These are phyloP conservation scores for Knufia petricola DNA, from an alignment of 2,329 filamentous ascomycete species.

Conservation along the genomic window DNA sequence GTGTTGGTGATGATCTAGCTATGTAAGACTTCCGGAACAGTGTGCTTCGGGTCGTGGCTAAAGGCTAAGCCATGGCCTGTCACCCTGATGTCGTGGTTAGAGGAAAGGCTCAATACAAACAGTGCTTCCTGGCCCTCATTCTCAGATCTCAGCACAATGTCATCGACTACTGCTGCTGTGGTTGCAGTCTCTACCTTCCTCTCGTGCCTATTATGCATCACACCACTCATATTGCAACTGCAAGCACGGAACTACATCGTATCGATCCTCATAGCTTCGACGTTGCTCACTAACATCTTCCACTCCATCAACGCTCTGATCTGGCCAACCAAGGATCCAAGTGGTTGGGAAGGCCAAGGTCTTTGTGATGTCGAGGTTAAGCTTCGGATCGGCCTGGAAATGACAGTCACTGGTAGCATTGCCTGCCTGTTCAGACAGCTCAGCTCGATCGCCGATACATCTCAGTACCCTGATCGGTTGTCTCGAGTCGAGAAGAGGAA, in stretches of 20 bases:
- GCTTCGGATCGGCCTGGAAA: constrained; percentile 43
- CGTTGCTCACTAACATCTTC: constrained; percentile 47
- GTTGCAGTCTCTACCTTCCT: constrained; percentile 12
- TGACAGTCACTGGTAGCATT: constrained; percentile 45
- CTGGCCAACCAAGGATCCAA: constrained; percentile 51
- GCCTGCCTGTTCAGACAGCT: constrained; percentile 52
- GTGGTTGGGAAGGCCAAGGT: constrained; percentile 45
- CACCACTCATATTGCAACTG: constrained; percentile 52
- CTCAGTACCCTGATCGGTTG: constrained; percentile 42
- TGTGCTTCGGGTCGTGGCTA: too few relatives aligned
- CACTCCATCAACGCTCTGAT: constrained; percentile 54
- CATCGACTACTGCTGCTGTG: constrained; percentile 6
- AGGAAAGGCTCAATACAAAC: too few relatives aligned
- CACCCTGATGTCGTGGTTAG: too few relatives aligned
- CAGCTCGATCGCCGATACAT: constrained; percentile 51
- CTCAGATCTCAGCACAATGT: neutral
- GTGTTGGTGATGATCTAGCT: too few relatives aligned
- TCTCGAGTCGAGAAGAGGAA: constrained; percentile 39
- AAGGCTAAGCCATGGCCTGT: too few relatives aligned
- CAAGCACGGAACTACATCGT: constrained; percentile 53
- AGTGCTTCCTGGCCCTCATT: too few relatives aligned
- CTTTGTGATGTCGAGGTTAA: constrained; percentile 58
- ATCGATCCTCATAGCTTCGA: constrained; percentile 47
- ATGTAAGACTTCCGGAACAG: too few relatives aligned
- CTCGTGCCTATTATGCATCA: constrained; percentile 19